Conservation (phyloP, 495 filamentous ascomycete species). For the Ascodesmis nigricans region DNA sequence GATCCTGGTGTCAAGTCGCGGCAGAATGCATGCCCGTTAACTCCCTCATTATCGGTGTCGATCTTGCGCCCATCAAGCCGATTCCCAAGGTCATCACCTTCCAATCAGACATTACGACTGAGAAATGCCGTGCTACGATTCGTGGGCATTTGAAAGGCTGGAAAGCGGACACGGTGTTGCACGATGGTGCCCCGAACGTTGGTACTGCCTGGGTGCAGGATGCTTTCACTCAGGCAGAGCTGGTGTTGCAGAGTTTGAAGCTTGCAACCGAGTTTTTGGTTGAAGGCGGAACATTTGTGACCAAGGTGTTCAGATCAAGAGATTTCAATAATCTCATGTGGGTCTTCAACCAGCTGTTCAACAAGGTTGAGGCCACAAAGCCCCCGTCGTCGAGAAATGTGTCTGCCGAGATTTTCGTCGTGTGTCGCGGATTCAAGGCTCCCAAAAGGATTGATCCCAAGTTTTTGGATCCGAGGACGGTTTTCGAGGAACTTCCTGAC, state of each 20-base stretch:
- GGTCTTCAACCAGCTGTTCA: constrained; percentile 95
- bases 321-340: constrained; percentile 91
- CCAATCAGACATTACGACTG: constrained; percentile 94
- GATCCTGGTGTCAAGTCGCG: constrained; percentile 98
- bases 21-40: constrained; percentile 82
- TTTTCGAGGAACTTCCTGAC: constrained; percentile 84
- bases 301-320: constrained; percentile 94
- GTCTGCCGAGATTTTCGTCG: constrained; percentile 94
- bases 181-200: constrained; percentile 95
- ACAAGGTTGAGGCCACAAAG: constrained; percentile 87
- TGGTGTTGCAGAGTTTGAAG: constrained; percentile 79
- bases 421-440: constrained; percentile 82
- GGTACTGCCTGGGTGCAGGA: constrained; percentile 97
- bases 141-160: constrained; percentile 79
- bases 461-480: constrained; percentile 71
- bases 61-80: constrained; percentile 85
- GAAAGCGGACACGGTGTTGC: constrained; percentile 94
- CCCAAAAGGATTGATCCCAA: constrained; percentile 81
- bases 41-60: constrained; percentile 82
- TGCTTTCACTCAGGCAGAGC: constrained; percentile 89
- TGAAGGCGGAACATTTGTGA: constrained; percentile 85
- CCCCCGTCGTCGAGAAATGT: constrained; percentile 89
- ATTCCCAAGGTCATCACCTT: constrained; percentile 86
- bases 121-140: constrained; percentile 87
- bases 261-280: constrained; percentile 81